Evolutionary conservation across 495 filamentous ascomycete genomes (phyloP), one percentile per base, ranked within the genome.

Genomic region (Lasiosphaeria ovina): DNA sequence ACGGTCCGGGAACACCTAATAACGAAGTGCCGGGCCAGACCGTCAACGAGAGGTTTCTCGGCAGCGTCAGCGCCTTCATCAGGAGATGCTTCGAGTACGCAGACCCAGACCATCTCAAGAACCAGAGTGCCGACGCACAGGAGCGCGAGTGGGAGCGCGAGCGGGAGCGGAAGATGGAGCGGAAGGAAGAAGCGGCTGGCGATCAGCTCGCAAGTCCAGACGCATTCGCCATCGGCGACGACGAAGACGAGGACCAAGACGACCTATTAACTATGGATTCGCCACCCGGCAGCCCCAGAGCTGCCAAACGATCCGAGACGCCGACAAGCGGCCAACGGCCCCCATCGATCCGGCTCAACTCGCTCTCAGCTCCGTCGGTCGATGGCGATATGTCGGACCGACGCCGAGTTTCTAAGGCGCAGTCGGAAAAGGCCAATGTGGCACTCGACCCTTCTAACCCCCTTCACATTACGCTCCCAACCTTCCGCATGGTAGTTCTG

Each of bases 401-500:
- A 36, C 67, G 79, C 48, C 72, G 76, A 17, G 76, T 78, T 59
- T 81, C 83, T 55, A 78, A 80, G 65, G 77, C 79, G n/a, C 74
- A 82, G 69, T 77, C 81, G 2, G 81, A 81, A 65, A 78, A 81
- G 17, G 92, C 92, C 33, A 98, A 98, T 68, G 82, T 87, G 14
- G 94, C 94, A 32, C 86, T 98, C 5, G 92, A 98, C 70, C 94
- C 94, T 0, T 84, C 88, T 48, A 92, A 94, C 59, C 94, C 94
- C 0, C 83, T 98, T 0, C 88, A 96, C 72, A 97, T 98, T 69
- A 98, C 95, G 7, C 85, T 98, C 8, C 95, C 95, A 0, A 98
- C 94, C 24, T 98, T 98, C 82, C 89, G 94, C 64, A 98, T 98
- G 94, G 91, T 98, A 32, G 87, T 98, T 49, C 84, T 98, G 24